Evolutionary conservation across 2,329 filamentous ascomycete genomes (phyloP), one percentile per base, ranked within the genome.

Genomic region (Ciborinia camelliae): DNA sequence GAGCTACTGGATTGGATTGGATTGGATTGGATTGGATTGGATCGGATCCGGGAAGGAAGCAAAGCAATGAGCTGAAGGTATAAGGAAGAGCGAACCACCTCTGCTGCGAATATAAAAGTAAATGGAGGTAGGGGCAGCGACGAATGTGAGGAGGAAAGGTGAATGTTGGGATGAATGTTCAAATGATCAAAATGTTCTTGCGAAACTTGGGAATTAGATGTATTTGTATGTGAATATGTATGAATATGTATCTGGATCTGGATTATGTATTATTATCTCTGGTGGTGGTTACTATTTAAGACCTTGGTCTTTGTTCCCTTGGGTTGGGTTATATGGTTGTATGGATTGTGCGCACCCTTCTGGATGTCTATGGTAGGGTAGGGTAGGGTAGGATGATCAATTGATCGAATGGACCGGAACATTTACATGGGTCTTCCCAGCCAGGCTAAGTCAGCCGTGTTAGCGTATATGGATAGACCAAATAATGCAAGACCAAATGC

Each of bases 1-100:
- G 18, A 51, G 52, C 53, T 63, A 50, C 62, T 66, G 57, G 47
- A 53, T 43, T 20, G 37, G 59, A 37, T 57, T n/a, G n/a, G n/a
- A n/a, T n/a, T n/a, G n/a, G n/a, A n/a, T n/a, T n/a, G n/a, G n/a
- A n/a, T n/a, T n/a, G n/a, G n/a, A n/a, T 64, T 66, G 57, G 47
- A 53, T 43, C 26, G 37, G 59, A 37, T 57, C 54, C 54, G 39
- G 39, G 28, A 57, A 45, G 54, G 54, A 57, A 32, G 39, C 39
- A 57, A 23, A n/a, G n/a, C n/a, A n/a, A n/a, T n/a, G n/a, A n/a
- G n/a, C 5, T 14, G 28, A 32, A 57, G 23, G 15, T 28, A 30
- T 6, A n/a, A 41, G 28, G 28, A 35, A 47, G 55, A 45, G 54
- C 39, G 12, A 58, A 23, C 12, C 26, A 26, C 45, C 39, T 32